phyloP scores from a whole-genome alignment of 116 monocot species.

The Phalaenopsis hybrid region DNA sequence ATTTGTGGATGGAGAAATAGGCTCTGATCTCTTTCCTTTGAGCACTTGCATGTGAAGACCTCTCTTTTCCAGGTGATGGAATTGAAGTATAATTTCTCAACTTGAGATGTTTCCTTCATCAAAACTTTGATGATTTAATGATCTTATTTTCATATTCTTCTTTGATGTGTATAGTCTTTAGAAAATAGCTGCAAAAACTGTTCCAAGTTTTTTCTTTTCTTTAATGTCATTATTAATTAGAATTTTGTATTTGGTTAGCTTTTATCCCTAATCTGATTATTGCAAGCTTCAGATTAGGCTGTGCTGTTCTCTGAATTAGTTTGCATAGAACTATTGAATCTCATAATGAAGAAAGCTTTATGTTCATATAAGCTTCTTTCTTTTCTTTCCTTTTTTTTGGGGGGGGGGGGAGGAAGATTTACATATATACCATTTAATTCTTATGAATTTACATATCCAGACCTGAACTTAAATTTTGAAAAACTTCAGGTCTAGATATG shows the following conservation, averaged over 20 bases:
- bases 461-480: no score
- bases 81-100: not conserved
- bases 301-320: not conserved
- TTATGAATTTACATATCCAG: no score
- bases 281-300: not conserved
- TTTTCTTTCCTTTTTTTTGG: no score
- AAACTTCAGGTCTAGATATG: no score
- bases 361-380: not conserved
- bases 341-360: constrained; percentile 1
- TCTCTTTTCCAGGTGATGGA: not conserved
- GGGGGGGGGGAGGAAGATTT: no score
- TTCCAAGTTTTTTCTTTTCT: not conserved
- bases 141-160: constrained; percentile 1
- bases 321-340: not conserved
- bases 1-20: constrained; percentile 10
- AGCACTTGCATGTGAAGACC: constrained; percentile 13
- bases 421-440: no score
- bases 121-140: not conserved
- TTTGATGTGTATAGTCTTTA: not conserved
- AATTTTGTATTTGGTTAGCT: not conserved
- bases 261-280: not conserved
- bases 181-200: constrained; percentile 4
- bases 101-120: constrained; percentile 1
- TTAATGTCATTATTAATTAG: constrained; percentile 1
- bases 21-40: constrained; percentile 9